Conservation (phyloP, 2,329 filamentous ascomycete genomes). For the Penicillium thymicola region DNA sequence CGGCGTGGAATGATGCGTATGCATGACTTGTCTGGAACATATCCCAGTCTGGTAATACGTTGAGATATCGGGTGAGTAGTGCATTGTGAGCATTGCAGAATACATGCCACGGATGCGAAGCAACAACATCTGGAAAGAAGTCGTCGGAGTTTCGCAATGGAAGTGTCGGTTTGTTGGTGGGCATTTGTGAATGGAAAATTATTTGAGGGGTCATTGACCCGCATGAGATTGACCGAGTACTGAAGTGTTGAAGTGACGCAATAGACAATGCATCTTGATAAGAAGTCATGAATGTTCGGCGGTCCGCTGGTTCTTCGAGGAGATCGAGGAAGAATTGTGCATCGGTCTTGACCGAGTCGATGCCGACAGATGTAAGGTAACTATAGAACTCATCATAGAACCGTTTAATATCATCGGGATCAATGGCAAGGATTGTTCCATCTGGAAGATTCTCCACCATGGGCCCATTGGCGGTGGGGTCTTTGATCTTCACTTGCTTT, state of each 20-base stretch:
- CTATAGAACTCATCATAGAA: constrained; percentile 91
- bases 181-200: constrained; percentile 79
- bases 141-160: constrained; percentile 81
- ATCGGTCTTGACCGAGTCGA: constrained; percentile 91
- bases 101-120: constrained; percentile 89
- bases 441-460: constrained; percentile 24
- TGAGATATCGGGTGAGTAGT: constrained; percentile 77
- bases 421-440: constrained; percentile 67
- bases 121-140: constrained; percentile 80
- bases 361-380: constrained; percentile 69
- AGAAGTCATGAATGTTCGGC: constrained; percentile 66
- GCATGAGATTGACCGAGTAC: constrained; percentile 77
- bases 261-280: constrained; percentile 88
- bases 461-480: constrained; percentile 51
- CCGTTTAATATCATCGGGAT: constrained; percentile 66
- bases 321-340: constrained; percentile 86
- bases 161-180: constrained; percentile 68
- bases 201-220: constrained; percentile 90
- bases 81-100: constrained; percentile 91
- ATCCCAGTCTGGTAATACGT: constrained; percentile 80
- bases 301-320: constrained; percentile 63
- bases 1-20: constrained; percentile 82
- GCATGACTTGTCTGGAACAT: constrained; percentile 68
- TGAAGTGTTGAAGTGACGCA: constrained; percentile 73
- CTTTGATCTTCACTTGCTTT: constrained; percentile 53